A percentile compares a stretch with the other conserved stretches of the same genome.
phyloP scores from a whole-genome alignment of 306 rosid genomes.

The Cercis canadensis region DNA sequence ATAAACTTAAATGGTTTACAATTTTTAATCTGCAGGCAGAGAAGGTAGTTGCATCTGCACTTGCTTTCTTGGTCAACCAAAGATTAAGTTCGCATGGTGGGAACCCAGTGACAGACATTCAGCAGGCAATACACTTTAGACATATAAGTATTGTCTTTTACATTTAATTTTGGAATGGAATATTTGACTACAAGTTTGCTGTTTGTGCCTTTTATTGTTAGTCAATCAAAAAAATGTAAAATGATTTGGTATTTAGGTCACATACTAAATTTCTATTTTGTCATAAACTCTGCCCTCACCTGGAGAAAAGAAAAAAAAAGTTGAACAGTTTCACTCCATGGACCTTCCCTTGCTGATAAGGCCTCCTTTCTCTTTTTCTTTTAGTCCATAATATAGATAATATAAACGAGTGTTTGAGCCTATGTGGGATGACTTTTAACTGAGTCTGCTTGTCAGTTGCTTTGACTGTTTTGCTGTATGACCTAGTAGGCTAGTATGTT shows the following conservation, averaged over 20 bases:
- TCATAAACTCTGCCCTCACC: too few species aligned
- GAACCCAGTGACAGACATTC: conserved; percentile 48
- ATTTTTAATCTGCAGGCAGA: conserved; percentile 61
- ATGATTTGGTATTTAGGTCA: background rate
- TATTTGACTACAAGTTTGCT: background rate
- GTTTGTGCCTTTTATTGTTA: conserved; percentile 3
- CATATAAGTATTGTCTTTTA: conserved; percentile 21
- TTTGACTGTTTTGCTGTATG: conserved; percentile 6
- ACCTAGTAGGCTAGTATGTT: background rate
- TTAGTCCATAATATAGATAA: conserved; percentile 4
- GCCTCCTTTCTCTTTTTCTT: conserved; percentile 22
- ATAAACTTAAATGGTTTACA: conserved; percentile 25
- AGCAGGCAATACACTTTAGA: conserved; percentile 61
- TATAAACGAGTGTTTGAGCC: conserved; percentile 3
- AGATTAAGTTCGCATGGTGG: conserved; percentile 39
- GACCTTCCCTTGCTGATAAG: conserved; percentile 23
- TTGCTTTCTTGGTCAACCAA: conserved; percentile 62
- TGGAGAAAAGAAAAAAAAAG: too few species aligned
- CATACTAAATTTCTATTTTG: too few species aligned
- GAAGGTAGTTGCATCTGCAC: conserved; percentile 71
- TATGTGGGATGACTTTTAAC: conserved; percentile 4
- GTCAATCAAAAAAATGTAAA: background rate
- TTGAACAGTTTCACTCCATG: conserved; percentile 23
- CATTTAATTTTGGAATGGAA: background rate
- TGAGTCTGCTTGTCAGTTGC: conserved; percentile 11